Evolutionary conservation across 306 rosid genomes (phyloP), one percentile per base, ranked within the genome.

Genomic region (Vachellia collinsii): DNA sequence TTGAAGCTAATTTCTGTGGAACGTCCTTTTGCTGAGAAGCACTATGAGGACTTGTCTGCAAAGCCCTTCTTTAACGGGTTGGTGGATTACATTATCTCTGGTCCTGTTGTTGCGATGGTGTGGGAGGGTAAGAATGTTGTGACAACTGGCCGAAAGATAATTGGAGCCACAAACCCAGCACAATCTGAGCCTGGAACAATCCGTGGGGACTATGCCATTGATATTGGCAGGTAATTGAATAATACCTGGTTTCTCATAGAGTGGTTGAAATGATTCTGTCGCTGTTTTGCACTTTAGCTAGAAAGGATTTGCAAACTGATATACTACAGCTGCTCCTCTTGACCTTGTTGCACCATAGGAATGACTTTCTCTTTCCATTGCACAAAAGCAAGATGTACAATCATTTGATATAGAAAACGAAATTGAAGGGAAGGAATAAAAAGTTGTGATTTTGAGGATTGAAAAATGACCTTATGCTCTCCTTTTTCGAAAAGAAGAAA

Each of bases 81-180:
- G 92, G 97, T 94, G 58, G 98, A 92, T 0, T 94, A 94, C 86
- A 92, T 92, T 5, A 80, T 92, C 19, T 88, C 99, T 42, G 99
- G 99, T 10, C 98, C 99, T 13, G 97, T 95, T 85, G 99, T 91
- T 75, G 99, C 99, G 17, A 95, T 89, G 97, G 75, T 93, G 23
- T 95, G 98, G 99, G 99, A 95, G 89, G 99, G 99, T 2, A 93
- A 95, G 89, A 88, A 85, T 78, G 96, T 90, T 74, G 92, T 95
- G 63, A 2, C 76, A 0, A 91, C 97, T 47, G 97, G 98, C 47
- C 81, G 98, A 8, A 93, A 93, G 97, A 90, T 95, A 0, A 93
- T 93, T 70, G 97, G 99, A 38, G 98, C 99, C 74, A 95, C 99
- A 8, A 91, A 95, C 85, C 99, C 98, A 3, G 88, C 92, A 0